Percentiles rank a stretch among this genome's conserved stretches.
Conservation (phyloP, 345 rosid species). For the Eucalyptus grandis region DNA sequence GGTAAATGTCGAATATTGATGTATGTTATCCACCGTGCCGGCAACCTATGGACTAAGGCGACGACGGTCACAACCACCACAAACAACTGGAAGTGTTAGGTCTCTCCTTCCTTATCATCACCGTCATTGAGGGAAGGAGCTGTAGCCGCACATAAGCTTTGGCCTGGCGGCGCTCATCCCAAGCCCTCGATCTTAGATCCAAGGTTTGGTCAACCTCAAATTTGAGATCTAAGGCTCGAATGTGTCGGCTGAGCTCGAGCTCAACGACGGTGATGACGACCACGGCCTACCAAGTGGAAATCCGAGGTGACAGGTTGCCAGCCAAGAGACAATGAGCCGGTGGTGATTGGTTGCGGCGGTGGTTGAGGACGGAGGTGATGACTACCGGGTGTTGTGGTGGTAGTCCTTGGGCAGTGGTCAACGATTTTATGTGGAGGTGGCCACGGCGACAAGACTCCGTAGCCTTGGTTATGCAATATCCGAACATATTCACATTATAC, state of each 20-base stretch:
- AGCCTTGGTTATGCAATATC: background rate
- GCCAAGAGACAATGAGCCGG: background rate
- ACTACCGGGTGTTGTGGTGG: background rate
- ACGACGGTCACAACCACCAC: background rate
- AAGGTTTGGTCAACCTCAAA: background rate
- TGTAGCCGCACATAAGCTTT: background rate
- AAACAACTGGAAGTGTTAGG: background rate
- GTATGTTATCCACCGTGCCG: background rate
- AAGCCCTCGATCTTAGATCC: too few species aligned
- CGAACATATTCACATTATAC: background rate
- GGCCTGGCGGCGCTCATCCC: background rate
- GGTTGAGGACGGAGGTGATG: too few species aligned
- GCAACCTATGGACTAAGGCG: background rate
- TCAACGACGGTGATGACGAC: too few species aligned
- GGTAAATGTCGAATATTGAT: background rate
- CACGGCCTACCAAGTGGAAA: too few species aligned
- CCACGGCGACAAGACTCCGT: too few species aligned
- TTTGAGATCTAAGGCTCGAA: background rate
- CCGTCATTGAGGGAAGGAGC: too few species aligned
- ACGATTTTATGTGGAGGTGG: too few species aligned
- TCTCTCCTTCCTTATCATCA: background rate
- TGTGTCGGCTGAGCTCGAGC: background rate
- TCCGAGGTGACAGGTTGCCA: background rate
- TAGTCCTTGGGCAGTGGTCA: background rate
- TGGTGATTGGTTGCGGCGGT: background rate